Evolutionary conservation across 176 grass and related monocot genomes (phyloP), one percentile per base, ranked within the genome.

Genomic region (Olyra latifolia): DNA sequence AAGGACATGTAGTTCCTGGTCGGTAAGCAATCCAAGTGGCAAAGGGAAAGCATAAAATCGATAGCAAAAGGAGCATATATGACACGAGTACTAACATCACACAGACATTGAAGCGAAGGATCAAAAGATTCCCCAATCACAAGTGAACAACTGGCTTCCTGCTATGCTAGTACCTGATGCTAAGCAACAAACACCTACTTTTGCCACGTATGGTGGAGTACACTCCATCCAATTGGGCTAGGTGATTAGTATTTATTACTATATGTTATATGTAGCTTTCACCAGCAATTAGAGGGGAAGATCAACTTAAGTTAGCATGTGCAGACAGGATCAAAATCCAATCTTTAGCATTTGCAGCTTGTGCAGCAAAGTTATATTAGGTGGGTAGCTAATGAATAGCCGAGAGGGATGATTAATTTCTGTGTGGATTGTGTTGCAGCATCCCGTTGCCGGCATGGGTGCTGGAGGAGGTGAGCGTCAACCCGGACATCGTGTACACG

Each of bases 401-500:
- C 78, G 24, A 82, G 42, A 45, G 38, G 4, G 38, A 76, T 35
- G 32, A 35, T 35, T 61, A n/a, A 46, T 50, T 84, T 5, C 40
- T 55, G 61, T 76, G 44, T 57, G 47, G 57, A 60, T 20, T 6
- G 25, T 27, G n/a, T 88, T 92, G 71, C 86, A 93, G 88, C 56
- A 99, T 99, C 71, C 90, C 92, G 5, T 80, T 99, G 53, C 92
- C 96, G 1, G 55, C 74, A 80, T 99, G 96, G 96, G 96, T 99
- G 10, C 61, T 86, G 30, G 92, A 95, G 63, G 96, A 93, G 71
- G 76, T 95, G 78, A 93, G 30, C 84, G 82, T 32, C 55, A 80
- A 99, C 75, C 88, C 88, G 29, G 92, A 99, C 68, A 93, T 99
- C 11, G 86, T 93, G 65, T 95, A 99, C 84, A 89, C 96, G 0